Conservation (phyloP, 2,329 filamentous ascomycete genomes). For the Apiospora hydei region DNA sequence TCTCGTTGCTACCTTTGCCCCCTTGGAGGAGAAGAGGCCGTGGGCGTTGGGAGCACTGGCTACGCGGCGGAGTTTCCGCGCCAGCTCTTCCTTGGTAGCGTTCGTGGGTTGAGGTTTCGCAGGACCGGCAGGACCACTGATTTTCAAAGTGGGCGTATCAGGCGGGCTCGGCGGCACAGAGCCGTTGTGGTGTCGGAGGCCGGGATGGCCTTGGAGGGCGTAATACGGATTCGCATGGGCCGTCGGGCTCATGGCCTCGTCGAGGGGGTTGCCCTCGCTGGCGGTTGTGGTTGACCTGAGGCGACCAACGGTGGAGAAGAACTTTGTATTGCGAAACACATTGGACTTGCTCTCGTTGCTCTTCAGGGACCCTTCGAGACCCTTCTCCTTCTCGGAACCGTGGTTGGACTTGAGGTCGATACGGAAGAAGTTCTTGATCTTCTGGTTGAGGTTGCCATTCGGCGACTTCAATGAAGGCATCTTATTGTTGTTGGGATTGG, state of each 20-base stretch:
- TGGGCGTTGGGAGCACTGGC: constrained; percentile 97
- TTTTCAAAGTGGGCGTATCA: constrained; percentile 82
- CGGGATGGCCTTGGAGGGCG: constrained; percentile 92
- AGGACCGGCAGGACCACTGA: constrained; percentile 70
- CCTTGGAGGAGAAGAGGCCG: constrained; percentile 76
- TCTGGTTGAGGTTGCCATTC: constrained; percentile 70
- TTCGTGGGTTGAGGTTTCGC: constrained; percentile 73
- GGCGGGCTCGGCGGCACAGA: constrained; percentile 93
- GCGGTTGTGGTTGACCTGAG: constrained; percentile 90
- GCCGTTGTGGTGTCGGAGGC: constrained; percentile 90
- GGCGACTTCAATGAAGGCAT: constrained; percentile 64
- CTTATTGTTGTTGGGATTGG: constrained; percentile 29
- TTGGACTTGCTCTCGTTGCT: constrained; percentile 66
- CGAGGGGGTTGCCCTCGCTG: constrained; percentile 89
- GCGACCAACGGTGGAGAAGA: constrained; percentile 83
- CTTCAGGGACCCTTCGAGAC: constrained; percentile 47
- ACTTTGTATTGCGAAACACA: constrained; percentile 83
- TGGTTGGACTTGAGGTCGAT: constrained; percentile 53
- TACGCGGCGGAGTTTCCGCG: constrained; percentile 89
- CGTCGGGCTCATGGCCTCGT: constrained; percentile 89
- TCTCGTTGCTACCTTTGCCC: constrained; percentile 63
- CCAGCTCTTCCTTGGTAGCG: constrained; percentile 91
- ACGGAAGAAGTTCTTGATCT: constrained; percentile 75
- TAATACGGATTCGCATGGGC: constrained; percentile 98
- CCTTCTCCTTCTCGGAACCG: constrained; percentile 40